Evolutionary conservation across 805 yeast species (phyloP).

Genomic region (Saccharomycopsis fibuligera): DNA sequence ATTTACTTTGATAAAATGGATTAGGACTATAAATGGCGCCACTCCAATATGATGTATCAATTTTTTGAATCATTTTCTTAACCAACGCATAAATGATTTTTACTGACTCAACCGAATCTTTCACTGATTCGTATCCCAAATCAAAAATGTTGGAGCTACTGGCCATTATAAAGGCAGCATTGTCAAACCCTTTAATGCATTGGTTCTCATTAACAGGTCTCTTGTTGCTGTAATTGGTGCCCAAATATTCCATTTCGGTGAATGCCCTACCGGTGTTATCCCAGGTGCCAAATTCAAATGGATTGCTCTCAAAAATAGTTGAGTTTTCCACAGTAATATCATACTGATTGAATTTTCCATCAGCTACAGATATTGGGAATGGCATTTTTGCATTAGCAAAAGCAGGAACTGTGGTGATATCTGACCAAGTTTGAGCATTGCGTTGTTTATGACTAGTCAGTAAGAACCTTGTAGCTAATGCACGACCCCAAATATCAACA

Average conservation of each 20-base stretch:
- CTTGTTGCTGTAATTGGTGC: conserved; percentile 60
- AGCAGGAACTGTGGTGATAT: conserved; percentile 52
- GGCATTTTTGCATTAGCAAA: conserved; percentile 62
- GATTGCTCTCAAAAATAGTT: conserved; percentile 48
- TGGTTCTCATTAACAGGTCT: conserved; percentile 35
- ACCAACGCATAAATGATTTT: conserved; percentile 37
- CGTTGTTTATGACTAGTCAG: conserved; percentile 37
- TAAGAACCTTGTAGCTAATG: conserved; percentile 66
- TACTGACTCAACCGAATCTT: conserved; percentile 44
- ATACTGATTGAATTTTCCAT: conserved; percentile 47
- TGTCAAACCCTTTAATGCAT: conserved; percentile 69
- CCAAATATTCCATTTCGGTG: conserved; percentile 60
- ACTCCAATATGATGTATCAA: conserved; percentile 49
- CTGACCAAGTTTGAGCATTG: conserved; percentile 46
- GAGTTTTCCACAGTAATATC: conserved; percentile 27
- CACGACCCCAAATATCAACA: conserved; percentile 78
- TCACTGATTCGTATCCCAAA: conserved; percentile 51
- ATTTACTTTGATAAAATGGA: conserved; percentile 49
- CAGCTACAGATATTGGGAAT: conserved; percentile 59
- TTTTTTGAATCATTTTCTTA: conserved; percentile 36
- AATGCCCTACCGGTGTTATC: conserved; percentile 67
- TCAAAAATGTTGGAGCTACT: conserved; percentile 79
- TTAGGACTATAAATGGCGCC: conserved; percentile 68
- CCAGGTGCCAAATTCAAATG: conserved; percentile 83
- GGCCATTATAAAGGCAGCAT: conserved; percentile 75